Evolutionary conservation across 2,329 filamentous ascomycete species (phyloP).

Genomic region (Paraphaeosphaeria minitans): DNA sequence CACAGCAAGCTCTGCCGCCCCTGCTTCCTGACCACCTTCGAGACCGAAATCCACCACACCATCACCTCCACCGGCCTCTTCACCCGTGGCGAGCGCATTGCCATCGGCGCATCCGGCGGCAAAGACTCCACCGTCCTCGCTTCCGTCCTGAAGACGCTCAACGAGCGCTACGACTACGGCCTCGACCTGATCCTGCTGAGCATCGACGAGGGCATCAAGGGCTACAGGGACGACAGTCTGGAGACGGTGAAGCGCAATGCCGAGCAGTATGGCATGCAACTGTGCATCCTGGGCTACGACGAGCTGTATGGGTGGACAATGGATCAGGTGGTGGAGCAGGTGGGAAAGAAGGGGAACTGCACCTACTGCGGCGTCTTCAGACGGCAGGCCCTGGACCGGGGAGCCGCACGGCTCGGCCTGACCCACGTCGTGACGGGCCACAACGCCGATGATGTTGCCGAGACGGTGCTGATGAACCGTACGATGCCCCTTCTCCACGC

Average conservation of each 20-base stretch:
- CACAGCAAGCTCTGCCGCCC: conserved; percentile 88
- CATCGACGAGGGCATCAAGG: conserved; percentile 96
- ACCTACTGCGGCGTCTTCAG: conserved; percentile 98
- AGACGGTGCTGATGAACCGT: conserved; percentile 95
- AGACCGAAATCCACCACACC: conserved; percentile 92
- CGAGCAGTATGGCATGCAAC: conserved; percentile 83
- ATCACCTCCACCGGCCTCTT: conserved; percentile 85
- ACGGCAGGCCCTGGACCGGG: conserved; percentile 89
- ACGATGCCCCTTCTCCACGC: conserved; percentile 6
- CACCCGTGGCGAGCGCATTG: conserved; percentile 79
- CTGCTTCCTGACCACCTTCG: conserved; percentile 88
- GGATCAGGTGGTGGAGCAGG: conserved; percentile 95
- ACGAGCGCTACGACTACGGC: conserved; percentile 85
- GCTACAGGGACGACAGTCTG: conserved; percentile 92
- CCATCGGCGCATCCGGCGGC: conserved; percentile 94
- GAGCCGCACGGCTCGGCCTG: conserved; percentile 84
- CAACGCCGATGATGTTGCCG: conserved; percentile 95
- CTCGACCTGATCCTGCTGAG: conserved; percentile 85
- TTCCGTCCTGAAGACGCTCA: conserved; percentile 91
- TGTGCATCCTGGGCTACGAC: conserved; percentile 91
- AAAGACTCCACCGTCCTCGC: conserved; percentile 98
- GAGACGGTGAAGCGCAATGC: conserved; percentile 97
- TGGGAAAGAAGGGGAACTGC: conserved; percentile 98
- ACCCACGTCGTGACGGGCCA: conserved; percentile 95
- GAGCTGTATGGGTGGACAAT: conserved; percentile 99